These are phyloP conservation scores for Saturnispora besseyi DNA, from an alignment of 805 yeast species.

Conservation along the genomic window DNA sequence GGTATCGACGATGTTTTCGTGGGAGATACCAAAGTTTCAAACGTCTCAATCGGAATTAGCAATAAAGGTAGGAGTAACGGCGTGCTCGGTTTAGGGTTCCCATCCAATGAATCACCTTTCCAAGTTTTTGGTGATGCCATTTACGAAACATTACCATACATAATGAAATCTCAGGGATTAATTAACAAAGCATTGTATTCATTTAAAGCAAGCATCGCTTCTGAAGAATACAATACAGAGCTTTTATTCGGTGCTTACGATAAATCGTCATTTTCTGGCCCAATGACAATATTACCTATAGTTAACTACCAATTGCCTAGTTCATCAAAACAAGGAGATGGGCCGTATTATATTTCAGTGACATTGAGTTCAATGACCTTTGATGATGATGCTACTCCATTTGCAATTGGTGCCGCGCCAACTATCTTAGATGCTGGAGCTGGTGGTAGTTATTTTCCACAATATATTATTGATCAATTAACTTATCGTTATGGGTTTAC, in stretches of 20 bases:
- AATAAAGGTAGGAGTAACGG: conserved; percentile 49
- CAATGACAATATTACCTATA: conserved; percentile 23
- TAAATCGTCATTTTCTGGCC: conserved; percentile 34
- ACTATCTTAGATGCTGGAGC: conserved; percentile 47
- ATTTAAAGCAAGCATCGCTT: conserved; percentile 20
- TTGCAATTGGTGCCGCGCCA: conserved; percentile 21
- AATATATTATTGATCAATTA: conserved; percentile 19
- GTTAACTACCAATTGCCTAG: conserved; percentile 4
- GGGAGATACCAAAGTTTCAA: conserved; percentile 35
- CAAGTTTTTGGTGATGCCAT: conserved; percentile 1
- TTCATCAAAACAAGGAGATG: conserved; percentile 25
- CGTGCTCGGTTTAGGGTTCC: conserved; percentile 61
- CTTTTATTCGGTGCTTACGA: conserved; percentile 63
- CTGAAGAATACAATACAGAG: conserved; percentile 35
- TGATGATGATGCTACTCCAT: conserved; percentile 12
- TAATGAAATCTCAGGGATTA: conserved; percentile 44
- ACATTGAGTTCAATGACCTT: conserved; percentile 31
- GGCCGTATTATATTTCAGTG: conserved; percentile 34
- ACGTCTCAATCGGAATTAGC: conserved; percentile 62
- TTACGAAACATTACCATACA: conserved; percentile 56
- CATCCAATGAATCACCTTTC: conserved; percentile 55
- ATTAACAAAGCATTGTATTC: conserved; percentile 49
- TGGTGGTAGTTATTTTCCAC: conserved; percentile 36
- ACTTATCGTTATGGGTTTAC: conserved; percentile 31
- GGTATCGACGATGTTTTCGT: conserved; percentile 49